Evolutionary conservation across 108 stramenopile genomes (phyloP).

Genomic region (Nitzschia sp.): DNA sequence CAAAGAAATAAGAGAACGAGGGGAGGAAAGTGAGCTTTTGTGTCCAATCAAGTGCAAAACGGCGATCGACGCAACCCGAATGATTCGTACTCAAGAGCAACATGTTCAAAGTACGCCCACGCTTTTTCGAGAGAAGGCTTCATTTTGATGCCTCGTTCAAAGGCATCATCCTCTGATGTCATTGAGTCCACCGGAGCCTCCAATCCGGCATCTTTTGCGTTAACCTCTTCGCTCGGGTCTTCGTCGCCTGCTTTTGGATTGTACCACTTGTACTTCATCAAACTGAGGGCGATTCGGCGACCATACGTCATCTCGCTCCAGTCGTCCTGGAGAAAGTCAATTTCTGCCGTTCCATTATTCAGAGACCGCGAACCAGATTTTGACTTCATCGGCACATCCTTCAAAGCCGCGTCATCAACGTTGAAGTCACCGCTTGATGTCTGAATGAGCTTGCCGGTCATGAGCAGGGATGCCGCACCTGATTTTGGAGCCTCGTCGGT

Average conservation of each 20-base stretch:
- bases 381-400: not conserved
- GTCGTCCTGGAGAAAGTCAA: conserved; percentile 48
- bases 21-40: too few species aligned
- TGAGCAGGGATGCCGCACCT: not conserved
- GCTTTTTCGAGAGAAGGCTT: conserved; percentile 58
- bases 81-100: too few species aligned
- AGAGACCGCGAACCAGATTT: not conserved
- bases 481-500: not conserved
- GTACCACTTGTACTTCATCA: conserved; percentile 65
- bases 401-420: not conserved
- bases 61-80: too few species aligned
- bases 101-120: conserved; percentile 92
- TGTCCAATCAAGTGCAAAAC: too few species aligned
- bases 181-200: not conserved
- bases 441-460: not conserved
- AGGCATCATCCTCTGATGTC: not conserved
- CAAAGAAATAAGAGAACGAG: too few species aligned
- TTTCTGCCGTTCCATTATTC: not conserved
- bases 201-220: not conserved
- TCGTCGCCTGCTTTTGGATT: conserved; percentile 45
- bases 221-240: not conserved
- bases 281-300: conserved; percentile 69
- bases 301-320: conserved; percentile 64
- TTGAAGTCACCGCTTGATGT: not conserved
- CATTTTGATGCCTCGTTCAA: not conserved